Percentiles rank a stretch among this genome's conserved stretches.
Evolutionary conservation across 2,329 filamentous ascomycete species (phyloP).

Genomic region (Proliferodiscus dingleyae): DNA sequence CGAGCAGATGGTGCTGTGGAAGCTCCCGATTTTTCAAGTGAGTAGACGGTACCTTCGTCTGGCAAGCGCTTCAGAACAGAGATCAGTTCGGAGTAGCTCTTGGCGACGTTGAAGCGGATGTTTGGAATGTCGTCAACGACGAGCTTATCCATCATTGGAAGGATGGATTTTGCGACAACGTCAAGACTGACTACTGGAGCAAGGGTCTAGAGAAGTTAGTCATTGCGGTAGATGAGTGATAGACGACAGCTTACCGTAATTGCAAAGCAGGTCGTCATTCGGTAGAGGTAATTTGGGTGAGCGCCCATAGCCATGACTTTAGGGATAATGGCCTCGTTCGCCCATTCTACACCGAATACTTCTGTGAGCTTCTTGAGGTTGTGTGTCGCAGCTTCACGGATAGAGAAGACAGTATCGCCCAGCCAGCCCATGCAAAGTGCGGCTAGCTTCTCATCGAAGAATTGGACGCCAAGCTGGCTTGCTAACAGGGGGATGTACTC

Average conservation of each 20-base stretch:
- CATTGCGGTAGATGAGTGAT: neutral
- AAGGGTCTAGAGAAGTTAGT: constrained; percentile 63
- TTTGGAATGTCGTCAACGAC: constrained; percentile 94
- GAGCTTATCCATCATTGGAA: constrained; percentile 94
- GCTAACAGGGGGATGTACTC: constrained; percentile 97
- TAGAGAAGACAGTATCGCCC: constrained; percentile 97
- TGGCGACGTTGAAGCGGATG: constrained; percentile 98
- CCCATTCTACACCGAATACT: constrained; percentile 97
- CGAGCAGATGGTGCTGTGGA: constrained; percentile 59
- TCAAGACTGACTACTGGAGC: constrained; percentile 88
- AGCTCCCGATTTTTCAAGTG: constrained; percentile 73
- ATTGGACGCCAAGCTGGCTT: constrained; percentile 90
- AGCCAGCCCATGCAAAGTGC: constrained; percentile 97
- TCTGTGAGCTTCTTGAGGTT: constrained; percentile 98
- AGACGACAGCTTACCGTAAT: constrained; percentile 78
- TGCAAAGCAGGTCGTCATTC: constrained; percentile 99
- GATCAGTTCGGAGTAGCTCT: constrained; percentile 89
- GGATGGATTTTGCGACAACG: constrained; percentile 86
- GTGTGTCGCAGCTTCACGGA: constrained; percentile 92
- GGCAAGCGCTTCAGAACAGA: constrained; percentile 88
- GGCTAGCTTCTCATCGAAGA: constrained; percentile 97
- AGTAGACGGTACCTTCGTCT: constrained; percentile 78
- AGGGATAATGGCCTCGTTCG: constrained; percentile 91
- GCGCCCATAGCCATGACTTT: constrained; percentile 99
- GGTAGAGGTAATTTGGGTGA: constrained; percentile 97